Evolutionary conservation across 2,329 filamentous ascomycete species (phyloP).

Genomic region (Chalara sp.): DNA sequence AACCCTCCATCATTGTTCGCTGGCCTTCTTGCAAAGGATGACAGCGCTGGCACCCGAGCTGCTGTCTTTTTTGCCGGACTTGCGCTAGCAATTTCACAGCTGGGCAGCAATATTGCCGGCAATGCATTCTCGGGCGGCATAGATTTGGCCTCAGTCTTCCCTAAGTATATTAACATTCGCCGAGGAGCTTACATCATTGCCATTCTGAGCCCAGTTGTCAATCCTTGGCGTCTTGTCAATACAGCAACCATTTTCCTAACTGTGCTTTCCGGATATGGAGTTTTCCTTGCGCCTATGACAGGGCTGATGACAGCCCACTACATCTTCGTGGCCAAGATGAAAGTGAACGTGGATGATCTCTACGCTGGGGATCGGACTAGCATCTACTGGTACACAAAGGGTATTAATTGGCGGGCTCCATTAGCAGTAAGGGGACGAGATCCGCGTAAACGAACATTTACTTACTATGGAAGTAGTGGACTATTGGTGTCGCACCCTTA

Average conservation of each 20-base stretch:
- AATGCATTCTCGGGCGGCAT: conserved; percentile 48
- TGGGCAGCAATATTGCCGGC: conserved; percentile 51
- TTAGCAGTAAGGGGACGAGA: no score
- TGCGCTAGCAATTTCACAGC: conserved; percentile 45
- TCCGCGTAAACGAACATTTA: no score
- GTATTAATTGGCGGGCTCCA: conserved; percentile 5
- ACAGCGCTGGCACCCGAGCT: conserved; percentile 30
- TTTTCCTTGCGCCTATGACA: conserved; percentile 48
- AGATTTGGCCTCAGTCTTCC: conserved; percentile 46
- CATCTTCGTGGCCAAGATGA: conserved; percentile 30
- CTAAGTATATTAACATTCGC: conserved; percentile 47
- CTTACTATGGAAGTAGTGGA: no score
- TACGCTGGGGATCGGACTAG: conserved; percentile 21
- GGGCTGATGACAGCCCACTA: conserved; percentile 35
- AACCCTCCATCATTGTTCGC: conserved; percentile 43
- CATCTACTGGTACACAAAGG: conserved; percentile 25
- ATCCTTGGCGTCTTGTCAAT: conserved; percentile 58
- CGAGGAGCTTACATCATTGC: conserved; percentile 48
- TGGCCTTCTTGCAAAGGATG: conserved; percentile 27
- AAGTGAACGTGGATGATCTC: conserved; percentile 24
- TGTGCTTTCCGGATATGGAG: conserved; percentile 59
- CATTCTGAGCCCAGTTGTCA: conserved; percentile 45
- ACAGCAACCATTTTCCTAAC: conserved; percentile 51
- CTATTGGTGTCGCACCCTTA: no score
- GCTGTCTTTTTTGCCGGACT: conserved; percentile 42